Evolutionary conservation across 495 filamentous ascomycete genomes (phyloP).

Genomic region (Beverwykella pulmonaria): DNA sequence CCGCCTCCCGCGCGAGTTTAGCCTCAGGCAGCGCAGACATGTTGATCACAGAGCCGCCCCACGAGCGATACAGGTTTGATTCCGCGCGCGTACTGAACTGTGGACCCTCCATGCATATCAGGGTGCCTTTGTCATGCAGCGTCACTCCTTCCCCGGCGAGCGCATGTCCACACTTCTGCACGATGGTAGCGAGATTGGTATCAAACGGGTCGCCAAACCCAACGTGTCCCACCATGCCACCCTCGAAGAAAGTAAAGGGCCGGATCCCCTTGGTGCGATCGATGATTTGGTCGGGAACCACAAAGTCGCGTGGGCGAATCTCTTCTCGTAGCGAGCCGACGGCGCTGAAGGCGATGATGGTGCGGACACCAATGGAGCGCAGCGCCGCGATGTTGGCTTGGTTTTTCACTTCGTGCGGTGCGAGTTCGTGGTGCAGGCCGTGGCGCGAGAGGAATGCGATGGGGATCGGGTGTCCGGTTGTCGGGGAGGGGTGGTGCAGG

Average conservation of each 20-base stretch:
- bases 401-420: slow-evolving; percentile 86
- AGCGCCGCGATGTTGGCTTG: slow-evolving; percentile 96
- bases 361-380: slow-evolving; percentile 82
- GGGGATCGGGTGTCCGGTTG: slow-evolving; percentile 60
- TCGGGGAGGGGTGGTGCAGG: slow-evolving; percentile 73
- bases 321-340: slow-evolving; percentile 90
- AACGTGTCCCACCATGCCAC: slow-evolving; percentile 89
- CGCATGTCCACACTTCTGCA: slow-evolving; percentile 71
- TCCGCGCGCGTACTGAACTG: slow-evolving; percentile 98
- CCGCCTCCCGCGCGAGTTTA: slow-evolving; percentile 93
- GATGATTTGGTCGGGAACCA: slow-evolving; percentile 93
- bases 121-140: slow-evolving; percentile 74
- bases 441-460: slow-evolving; percentile 95
- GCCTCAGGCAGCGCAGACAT: slow-evolving; percentile 97
- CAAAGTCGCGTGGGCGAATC: slow-evolving; percentile 93
- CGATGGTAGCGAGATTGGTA: slow-evolving; percentile 68
- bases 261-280: slow-evolving; percentile 88
- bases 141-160: slow-evolving; percentile 67
- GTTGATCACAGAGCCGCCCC: slow-evolving; percentile 92
- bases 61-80: slow-evolving; percentile 87
- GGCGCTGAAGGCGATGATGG: slow-evolving; percentile 90
- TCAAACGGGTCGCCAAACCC: slow-evolving; percentile 97
- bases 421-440: slow-evolving; percentile 82
- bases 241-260: slow-evolving; percentile 95
- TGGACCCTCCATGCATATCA: slow-evolving; percentile 96